Percentiles rank a stretch among this genome's conserved stretches.
Conservation (phyloP, 2,329 filamentous ascomycete genomes). For the Corniculantispora saksenae region DNA sequence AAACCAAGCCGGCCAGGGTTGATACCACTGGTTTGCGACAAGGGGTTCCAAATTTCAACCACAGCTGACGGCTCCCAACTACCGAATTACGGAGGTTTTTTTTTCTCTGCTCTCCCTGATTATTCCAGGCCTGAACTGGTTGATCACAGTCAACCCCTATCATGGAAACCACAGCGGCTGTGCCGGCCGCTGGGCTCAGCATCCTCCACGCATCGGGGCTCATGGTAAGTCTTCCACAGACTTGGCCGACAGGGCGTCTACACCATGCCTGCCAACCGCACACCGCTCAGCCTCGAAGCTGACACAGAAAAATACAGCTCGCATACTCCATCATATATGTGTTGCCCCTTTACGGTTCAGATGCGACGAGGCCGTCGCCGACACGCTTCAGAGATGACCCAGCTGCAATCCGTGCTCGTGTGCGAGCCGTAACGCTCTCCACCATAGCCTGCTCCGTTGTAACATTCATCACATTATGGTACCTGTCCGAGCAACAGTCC, state of each 20-base stretch:
- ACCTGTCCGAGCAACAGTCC: conserved; percentile 46
- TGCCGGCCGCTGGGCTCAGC: conserved; percentile 19
- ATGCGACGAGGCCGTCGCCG: conserved; percentile 75
- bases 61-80: neutral
- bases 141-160: neutral
- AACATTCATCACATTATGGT: conserved; percentile 66
- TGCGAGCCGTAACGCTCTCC: conserved; percentile 76
- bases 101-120: neutral
- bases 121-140: neutral
- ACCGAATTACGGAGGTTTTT: neutral
- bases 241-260: neutral
- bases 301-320: conserved; percentile 53
- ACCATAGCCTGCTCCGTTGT: conserved; percentile 67
- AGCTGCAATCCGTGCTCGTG: conserved; percentile 82
- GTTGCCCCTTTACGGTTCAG: conserved; percentile 82
- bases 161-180: conserved; percentile 1
- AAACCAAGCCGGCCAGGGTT: neutral
- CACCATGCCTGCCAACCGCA: neutral
- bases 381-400: conserved; percentile 83
- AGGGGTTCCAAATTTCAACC: neutral
- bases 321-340: conserved; percentile 89
- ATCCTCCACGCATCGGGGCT: conserved; percentile 30
- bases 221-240: conserved; percentile 26
- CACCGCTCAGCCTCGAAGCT: conserved; percentile 4
- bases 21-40: neutral